Percentiles rank a stretch among this genome's conserved stretches.
phyloP scores from a whole-genome alignment of 495 filamentous ascomycete species.

The Massariosphaeria phaeospora region DNA sequence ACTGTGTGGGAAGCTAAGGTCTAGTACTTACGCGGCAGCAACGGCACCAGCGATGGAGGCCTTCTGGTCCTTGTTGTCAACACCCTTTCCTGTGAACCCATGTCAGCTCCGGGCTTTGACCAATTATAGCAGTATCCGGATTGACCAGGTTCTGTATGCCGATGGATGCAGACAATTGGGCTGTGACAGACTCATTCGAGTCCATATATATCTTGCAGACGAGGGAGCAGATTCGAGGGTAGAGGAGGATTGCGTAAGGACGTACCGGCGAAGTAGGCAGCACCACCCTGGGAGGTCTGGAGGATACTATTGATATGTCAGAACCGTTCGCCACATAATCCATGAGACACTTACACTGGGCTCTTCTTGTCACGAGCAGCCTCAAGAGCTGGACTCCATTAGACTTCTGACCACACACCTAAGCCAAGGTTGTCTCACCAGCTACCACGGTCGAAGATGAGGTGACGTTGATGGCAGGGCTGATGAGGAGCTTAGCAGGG shows the following conservation, averaged over 20 bases:
- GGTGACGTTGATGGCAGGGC: slow-evolving; percentile 90
- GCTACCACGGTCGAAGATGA: slow-evolving; percentile 84
- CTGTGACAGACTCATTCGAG: no score
- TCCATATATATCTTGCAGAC: no score
- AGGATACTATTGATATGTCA: slow-evolving; percentile 51
- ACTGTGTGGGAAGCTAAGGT: no score
- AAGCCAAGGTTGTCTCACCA: no score
- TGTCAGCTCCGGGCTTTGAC: neutral
- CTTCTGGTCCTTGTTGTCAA: slow-evolving; percentile 72
- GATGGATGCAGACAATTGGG: no score
- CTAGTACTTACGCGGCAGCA: slow-evolving; percentile 85
- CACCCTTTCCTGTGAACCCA: slow-evolving; percentile 49
- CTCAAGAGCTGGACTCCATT: no score
- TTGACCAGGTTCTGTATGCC: no score
- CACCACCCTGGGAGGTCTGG: slow-evolving; percentile 88
- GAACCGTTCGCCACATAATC: no score
- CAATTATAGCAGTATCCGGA: no score
- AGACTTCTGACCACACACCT: no score
- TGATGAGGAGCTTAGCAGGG: slow-evolving; percentile 65
- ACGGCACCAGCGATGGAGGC: no score
- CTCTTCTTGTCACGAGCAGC: slow-evolving; percentile 67
- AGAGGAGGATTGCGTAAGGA: slow-evolving; percentile 66
- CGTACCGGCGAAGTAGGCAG: slow-evolving; percentile 76
- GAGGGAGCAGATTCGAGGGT: neutral
- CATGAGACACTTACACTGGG: no score